Conservation (phyloP, 1,139 yeast species). For the Suhomyces bokatorum region DNA sequence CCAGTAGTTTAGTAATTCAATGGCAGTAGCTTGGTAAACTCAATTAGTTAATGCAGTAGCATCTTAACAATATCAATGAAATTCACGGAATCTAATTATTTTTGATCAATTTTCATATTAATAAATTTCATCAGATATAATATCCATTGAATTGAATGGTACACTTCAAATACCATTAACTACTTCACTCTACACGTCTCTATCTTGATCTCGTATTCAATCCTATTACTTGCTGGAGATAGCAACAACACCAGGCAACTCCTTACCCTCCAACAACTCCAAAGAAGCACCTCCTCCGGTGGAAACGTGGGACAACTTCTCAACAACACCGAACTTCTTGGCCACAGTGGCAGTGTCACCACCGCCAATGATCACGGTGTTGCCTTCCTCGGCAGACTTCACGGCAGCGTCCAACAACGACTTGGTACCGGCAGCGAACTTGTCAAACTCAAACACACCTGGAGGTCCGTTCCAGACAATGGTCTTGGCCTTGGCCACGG, state of each 20-base stretch:
- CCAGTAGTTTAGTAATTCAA: no score
- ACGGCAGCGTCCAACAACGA: slow-evolving; percentile 84
- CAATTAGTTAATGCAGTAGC: no score
- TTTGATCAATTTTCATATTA: no score
- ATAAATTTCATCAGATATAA: no score
- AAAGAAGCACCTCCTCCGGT: slow-evolving; percentile 99
- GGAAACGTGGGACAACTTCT: slow-evolving; percentile 93
- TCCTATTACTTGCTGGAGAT: slow-evolving; percentile 62
- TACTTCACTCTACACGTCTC: no score
- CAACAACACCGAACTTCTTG: slow-evolving; percentile 93
- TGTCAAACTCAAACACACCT: slow-evolving; percentile 96
- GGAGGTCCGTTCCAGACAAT: slow-evolving; percentile 99
- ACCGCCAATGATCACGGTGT: slow-evolving; percentile 97
- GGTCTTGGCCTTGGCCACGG: slow-evolving; percentile 90
- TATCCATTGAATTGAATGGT: no score
- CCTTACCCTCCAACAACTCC: slow-evolving; percentile 97
- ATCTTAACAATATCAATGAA: no score
- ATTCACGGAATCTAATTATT: no score
- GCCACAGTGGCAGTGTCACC: slow-evolving; percentile 99
- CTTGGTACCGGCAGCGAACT: slow-evolving; percentile 88
- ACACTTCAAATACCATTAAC: no score
- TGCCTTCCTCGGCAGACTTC: slow-evolving; percentile 79
- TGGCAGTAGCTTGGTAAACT: no score
- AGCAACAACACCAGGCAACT: slow-evolving; percentile 93
- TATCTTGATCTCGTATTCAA: background rate